Evolutionary conservation across 1,284 basidiomycete species (phyloP).

Genomic region (Rhodotorula sp.): DNA sequence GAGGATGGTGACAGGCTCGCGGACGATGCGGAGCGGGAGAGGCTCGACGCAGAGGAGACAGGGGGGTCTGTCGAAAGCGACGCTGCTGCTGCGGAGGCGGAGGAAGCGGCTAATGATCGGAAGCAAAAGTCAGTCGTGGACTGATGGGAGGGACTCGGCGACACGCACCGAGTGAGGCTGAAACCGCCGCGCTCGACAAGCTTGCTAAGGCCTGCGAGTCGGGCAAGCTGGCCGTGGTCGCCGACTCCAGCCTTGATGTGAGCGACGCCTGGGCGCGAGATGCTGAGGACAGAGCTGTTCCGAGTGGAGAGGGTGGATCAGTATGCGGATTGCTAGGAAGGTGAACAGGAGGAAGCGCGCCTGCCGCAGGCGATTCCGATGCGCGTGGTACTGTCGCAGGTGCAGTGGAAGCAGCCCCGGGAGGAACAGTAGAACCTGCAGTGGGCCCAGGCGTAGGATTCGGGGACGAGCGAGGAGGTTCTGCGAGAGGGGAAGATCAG

Average conservation of each 20-base stretch:
- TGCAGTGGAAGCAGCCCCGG: no score
- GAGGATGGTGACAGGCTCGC: not conserved
- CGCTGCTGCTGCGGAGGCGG: not conserved
- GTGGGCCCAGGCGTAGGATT: no score
- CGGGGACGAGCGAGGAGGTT: no score
- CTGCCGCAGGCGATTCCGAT: no score
- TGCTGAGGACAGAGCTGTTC: not conserved
- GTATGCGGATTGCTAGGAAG: no score
- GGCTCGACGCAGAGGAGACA: not conserved
- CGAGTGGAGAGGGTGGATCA: no score
- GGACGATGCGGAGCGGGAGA: not conserved
- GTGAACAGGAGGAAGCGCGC: no score
- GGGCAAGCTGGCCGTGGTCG: not conserved
- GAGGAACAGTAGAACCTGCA: no score
- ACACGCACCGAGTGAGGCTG: not conserved
- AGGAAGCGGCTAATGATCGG: not conserved
- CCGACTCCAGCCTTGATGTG: not conserved
- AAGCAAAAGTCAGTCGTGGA: not conserved
- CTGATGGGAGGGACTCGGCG: not conserved
- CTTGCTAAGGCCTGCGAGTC: not conserved
- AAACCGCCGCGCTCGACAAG: not conserved
- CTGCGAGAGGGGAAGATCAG: no score
- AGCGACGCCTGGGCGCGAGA: not conserved
- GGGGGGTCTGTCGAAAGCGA: not conserved
- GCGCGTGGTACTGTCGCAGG: no score